Percentiles rank a stretch among this genome's conserved stretches.
These are phyloP conservation scores for Magnolia officinalis DNA, from an alignment of 164 flowering plant species.

Conservation along the genomic window DNA sequence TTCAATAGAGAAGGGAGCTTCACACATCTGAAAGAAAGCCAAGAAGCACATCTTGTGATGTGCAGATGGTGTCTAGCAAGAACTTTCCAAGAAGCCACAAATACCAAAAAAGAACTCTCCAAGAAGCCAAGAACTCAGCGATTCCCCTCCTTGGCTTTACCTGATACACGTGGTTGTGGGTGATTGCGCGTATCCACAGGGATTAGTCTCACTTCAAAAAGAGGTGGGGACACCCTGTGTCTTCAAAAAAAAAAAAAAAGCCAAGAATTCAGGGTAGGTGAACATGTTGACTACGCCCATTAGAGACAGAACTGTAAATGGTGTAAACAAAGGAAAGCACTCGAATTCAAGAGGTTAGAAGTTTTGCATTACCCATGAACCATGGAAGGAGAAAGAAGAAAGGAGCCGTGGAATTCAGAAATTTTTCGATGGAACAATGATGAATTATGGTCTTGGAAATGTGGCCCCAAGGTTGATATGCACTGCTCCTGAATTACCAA, in stretches of 20 bases:
- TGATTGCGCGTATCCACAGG: no score
- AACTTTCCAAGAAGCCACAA: not conserved
- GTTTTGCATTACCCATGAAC: not conserved
- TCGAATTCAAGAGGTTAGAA: not conserved
- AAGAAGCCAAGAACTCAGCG: no score
- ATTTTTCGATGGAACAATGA: not conserved
- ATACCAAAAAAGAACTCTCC: not conserved
- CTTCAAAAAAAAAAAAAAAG: no score
- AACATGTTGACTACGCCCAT: not conserved
- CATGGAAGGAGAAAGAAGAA: not conserved
- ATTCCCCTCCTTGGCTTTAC: no score
- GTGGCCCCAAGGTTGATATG: not conserved
- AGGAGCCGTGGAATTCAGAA: not conserved
- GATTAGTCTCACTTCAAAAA: no score
- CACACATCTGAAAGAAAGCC: no score
- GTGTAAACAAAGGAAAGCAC: not conserved
- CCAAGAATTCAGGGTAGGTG: not conserved
- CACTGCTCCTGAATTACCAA: no score
- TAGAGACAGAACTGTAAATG: not conserved
- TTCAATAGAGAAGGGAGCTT: no score
- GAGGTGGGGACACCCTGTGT: no score
- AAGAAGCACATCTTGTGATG: no score
- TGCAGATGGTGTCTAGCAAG: not conserved
- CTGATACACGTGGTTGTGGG: no score
- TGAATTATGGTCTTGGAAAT: not conserved